These are phyloP conservation scores for Sporisorium sorghi DNA, from an alignment of 1,284 basidiomycete species.

Conservation along the genomic window DNA sequence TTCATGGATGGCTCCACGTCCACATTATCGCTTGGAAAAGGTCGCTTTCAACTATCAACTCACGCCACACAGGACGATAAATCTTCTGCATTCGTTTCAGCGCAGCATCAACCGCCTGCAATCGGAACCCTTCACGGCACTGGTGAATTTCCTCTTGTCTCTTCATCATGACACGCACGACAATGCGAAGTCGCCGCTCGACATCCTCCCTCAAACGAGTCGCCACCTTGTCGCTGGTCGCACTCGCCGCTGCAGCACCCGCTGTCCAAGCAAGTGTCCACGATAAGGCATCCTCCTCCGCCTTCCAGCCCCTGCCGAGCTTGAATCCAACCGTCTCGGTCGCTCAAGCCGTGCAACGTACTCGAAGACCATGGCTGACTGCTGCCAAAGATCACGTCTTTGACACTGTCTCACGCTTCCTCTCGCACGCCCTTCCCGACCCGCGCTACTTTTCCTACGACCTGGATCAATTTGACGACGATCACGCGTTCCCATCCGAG, in stretches of 20 bases:
- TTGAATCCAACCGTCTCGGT: conserved; percentile 35
- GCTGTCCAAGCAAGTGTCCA: conserved; percentile 12
- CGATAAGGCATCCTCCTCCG: neutral
- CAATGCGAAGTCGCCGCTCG: neutral
- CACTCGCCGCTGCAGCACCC: conserved; percentile 18
- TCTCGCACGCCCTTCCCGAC: conserved; percentile 40
- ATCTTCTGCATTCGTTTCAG: neutral
- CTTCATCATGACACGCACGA: conserved; percentile 16
- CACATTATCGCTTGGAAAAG: neutral
- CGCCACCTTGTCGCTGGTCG: conserved; percentile 31
- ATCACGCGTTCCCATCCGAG: neutral
- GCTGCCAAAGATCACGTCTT: conserved; percentile 33
- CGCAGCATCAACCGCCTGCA: neutral
- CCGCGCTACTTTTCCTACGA: conserved; percentile 50
- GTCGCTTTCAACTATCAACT: neutral
- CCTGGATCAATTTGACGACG: conserved; percentile 39
- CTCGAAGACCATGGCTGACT: conserved; percentile 37
- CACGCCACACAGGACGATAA: neutral
- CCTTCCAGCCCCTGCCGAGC: neutral
- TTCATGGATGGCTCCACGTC: neutral
- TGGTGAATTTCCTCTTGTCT: neutral
- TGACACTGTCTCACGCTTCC: conserved; percentile 34
- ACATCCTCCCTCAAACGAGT: conserved; percentile 17
- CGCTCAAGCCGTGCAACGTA: conserved; percentile 29
- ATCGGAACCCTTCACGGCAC: neutral